Percentiles rank a stretch among this genome's conserved stretches.
phyloP scores from a whole-genome alignment of 2,329 filamentous ascomycete genomes.

The Beauveria caledonica region DNA sequence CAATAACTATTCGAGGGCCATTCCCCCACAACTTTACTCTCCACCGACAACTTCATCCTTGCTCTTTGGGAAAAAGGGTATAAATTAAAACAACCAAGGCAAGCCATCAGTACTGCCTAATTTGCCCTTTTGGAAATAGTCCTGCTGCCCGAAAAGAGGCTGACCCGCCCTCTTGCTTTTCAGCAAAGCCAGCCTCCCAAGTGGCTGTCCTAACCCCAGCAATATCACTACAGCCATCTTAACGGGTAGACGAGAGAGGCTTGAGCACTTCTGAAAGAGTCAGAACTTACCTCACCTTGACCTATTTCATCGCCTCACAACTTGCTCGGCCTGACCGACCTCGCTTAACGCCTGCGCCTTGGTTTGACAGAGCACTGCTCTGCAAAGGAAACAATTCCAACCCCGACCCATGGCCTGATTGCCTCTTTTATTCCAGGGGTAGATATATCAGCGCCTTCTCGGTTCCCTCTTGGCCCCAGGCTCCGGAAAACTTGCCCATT shows the following conservation, averaged over 20 bases:
- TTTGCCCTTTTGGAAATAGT: constrained; percentile 1
- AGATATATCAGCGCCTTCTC: constrained; percentile 8
- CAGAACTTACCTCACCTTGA: neutral
- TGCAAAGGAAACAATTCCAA: neutral
- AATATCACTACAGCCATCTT: neutral
- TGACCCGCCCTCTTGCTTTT: constrained; percentile 10
- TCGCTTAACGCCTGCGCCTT: neutral
- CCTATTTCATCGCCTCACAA: neutral
- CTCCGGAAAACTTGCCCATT: neutral
- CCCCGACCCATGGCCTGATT: constrained; percentile 8
- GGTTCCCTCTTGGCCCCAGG: neutral
- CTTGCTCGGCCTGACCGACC: neutral
- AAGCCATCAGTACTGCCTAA: constrained; percentile 4
- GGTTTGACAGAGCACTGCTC: neutral
- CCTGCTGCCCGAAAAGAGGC: constrained; percentile 7
- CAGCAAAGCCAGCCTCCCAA: constrained; percentile 3
- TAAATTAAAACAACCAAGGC: constrained; percentile 7
- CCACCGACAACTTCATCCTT: constrained; percentile 8
- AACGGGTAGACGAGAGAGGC: neutral
- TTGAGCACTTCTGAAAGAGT: neutral
- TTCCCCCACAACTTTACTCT: constrained; percentile 11
- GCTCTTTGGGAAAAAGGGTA: neutral
- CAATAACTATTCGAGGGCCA: constrained; percentile 8
- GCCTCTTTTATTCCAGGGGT: constrained; percentile 10
- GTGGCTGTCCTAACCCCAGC: constrained; percentile 4